Conservation (phyloP, 495 filamentous ascomycete species). For the Penicillium psychrofluorescens region DNA sequence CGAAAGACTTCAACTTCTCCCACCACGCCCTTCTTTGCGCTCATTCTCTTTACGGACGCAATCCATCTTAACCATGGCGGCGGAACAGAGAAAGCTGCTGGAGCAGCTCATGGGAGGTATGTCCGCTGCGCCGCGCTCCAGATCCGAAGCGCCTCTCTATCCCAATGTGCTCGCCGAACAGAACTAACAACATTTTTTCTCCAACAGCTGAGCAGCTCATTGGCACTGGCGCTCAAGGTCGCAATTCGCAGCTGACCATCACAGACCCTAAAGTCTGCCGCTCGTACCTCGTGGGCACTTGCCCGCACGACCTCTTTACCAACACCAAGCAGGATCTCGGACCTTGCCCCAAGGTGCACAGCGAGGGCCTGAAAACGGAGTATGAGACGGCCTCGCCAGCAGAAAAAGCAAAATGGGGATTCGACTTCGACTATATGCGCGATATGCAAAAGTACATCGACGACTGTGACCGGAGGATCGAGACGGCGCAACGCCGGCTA, state of each 20-base stretch:
- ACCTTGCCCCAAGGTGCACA: constrained; percentile 83
- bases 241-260: constrained; percentile 72
- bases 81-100: constrained; percentile 91
- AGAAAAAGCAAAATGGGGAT: constrained; percentile 72
- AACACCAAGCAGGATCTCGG: constrained; percentile 99
- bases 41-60: constrained; percentile 1
- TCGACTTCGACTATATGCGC: constrained; percentile 92
- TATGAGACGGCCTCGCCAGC: constrained; percentile 62
- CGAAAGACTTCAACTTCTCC: constrained; percentile 8
- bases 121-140: constrained; percentile 4
- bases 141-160: not conserved
- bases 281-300: constrained; percentile 88
- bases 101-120: constrained; percentile 67
- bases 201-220: constrained; percentile 66
- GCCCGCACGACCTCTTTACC: constrained; percentile 98
- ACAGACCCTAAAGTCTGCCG: constrained; percentile 93
- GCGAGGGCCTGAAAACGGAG: constrained; percentile 77
- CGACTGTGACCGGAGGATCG: constrained; percentile 92
- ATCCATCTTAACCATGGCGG: constrained; percentile 58
- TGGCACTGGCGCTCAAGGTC: constrained; percentile 61
- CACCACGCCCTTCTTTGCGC: constrained; percentile 6
- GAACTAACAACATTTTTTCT: constrained; percentile 26
- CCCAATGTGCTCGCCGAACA: not conserved
- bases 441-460: constrained; percentile 95
- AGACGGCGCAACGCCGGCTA: constrained; percentile 77